Evolutionary conservation across 108 stramenopile genomes (phyloP), one percentile per base, ranked within the genome.

Genomic region (Fistulifera pelliculosa): DNA sequence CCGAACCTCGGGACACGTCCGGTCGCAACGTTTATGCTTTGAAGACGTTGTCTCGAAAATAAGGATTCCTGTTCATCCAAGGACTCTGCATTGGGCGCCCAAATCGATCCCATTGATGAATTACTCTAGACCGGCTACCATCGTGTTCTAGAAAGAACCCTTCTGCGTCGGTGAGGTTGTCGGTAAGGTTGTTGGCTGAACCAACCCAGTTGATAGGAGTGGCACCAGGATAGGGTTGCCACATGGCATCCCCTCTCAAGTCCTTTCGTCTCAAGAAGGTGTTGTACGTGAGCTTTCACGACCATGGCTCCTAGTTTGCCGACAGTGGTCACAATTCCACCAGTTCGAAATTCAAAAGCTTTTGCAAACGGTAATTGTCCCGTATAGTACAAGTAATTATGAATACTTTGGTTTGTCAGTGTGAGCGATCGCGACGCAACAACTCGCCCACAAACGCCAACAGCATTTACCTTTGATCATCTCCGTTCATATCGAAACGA

Each of bases 331-430:
- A 79, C 71, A 17, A 71, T 66, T 8, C 73, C 73, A 24, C 71
- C 71, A 4, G 16, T 15, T 16, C 73, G 66, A 25, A 73, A 58
- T 18, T 49, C 49, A 2, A 68, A 43, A 12, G 73, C 52, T 15
- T 53, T 49, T 1, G 75, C 80, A 62, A 68, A 66, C 17, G 73
- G 64, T 0, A 84, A 61, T 22, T 65, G 38, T 21, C 76, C 76
- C 15, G 77, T 62, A 47, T 88, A 88, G 62, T 58, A 88, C 47
- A 88, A 54, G 49, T 79, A 84, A 53, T 88, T 88, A 67, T 88
- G 86, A 58, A 88, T 82, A n/a, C 69, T 68, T 65, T 87, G 85
- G n/a, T n/a, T n/a, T n/a, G n/a, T n/a, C n/a, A n/a, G n/a, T n/a
- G n/a, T n/a, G 31, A 35, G 8, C 31, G 31, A 35, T 8, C 31